Conservation (phyloP, 139 green algal species). For the Micractinium sp. region DNA sequence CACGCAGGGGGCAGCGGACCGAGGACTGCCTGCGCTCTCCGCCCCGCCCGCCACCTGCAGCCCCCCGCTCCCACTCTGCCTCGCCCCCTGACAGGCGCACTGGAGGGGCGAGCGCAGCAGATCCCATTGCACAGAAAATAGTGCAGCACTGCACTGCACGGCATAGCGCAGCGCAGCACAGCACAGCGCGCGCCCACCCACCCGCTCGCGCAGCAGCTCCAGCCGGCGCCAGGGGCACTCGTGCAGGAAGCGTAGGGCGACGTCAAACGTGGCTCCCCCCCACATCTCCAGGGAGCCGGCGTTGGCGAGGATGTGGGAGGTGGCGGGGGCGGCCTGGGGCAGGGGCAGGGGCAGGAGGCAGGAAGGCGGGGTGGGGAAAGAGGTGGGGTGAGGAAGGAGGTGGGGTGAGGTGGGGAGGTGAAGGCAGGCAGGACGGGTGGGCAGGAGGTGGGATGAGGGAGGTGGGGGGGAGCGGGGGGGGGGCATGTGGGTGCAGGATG, state of each 20-base stretch:
- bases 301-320: constrained; percentile 69
- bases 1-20: no score
- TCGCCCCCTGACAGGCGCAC: no score
- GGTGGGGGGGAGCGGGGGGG: no score
- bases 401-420: background rate
- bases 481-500: no score
- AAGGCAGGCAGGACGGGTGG: background rate
- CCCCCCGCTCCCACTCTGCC: no score
- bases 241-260: constrained; percentile 90
- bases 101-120: no score
- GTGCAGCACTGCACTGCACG: no score
- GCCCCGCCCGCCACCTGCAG: no score
- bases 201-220: constrained; percentile 80
- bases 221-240: constrained; percentile 94
- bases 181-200: constrained; percentile 60
- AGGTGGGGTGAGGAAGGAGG: background rate
- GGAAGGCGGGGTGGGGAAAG: background rate
- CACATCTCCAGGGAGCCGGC: constrained; percentile 90
- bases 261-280: constrained; percentile 95
- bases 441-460: no score
- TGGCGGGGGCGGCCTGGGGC: constrained; percentile 65
- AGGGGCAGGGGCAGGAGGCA: background rate
- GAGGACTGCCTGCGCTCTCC: no score
- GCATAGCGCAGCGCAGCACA: background rate
- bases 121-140: no score